Evolutionary conservation across 2,329 filamentous ascomycete species (phyloP).

Genomic region (Aspergillus pseudoglaucus): DNA sequence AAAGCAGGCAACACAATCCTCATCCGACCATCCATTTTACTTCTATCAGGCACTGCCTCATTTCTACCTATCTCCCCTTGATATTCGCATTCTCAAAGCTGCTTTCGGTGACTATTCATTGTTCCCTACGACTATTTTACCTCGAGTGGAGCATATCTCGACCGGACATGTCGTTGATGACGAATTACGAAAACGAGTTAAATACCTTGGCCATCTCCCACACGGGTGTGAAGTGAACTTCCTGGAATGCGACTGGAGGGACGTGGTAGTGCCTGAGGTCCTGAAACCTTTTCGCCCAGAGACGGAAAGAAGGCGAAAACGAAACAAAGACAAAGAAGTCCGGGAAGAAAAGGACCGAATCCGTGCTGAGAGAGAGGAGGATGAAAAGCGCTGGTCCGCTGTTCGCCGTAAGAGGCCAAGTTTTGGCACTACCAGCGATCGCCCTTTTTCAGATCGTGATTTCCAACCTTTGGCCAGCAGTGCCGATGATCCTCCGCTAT

Average conservation of each 20-base stretch:
- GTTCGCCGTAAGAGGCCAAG: constrained; percentile 57
- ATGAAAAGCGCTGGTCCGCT: constrained; percentile 61
- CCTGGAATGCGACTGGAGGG: constrained; percentile 90
- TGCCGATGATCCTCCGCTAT: constrained; percentile 17
- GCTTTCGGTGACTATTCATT: constrained; percentile 76
- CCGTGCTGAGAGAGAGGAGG: constrained; percentile 73
- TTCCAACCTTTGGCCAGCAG: constrained; percentile 56
- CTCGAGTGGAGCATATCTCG: constrained; percentile 81
- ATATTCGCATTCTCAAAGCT: constrained; percentile 86
- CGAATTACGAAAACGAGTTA: constrained; percentile 71
- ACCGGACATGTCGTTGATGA: constrained; percentile 85
- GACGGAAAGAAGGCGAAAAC: constrained; percentile 67
- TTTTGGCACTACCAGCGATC: constrained; percentile 36
- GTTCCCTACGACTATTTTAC: constrained; percentile 80
- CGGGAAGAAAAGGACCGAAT: constrained; percentile 80
- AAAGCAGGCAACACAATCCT: constrained; percentile 29
- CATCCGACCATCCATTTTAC: constrained; percentile 57
- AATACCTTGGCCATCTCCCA: constrained; percentile 80
- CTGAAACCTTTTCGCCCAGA: constrained; percentile 71
- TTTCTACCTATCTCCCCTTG: constrained; percentile 81
- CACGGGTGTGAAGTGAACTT: constrained; percentile 88
- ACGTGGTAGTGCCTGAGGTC: constrained; percentile 69
- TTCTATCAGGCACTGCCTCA: constrained; percentile 86
- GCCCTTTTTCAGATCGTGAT: constrained; percentile 53
- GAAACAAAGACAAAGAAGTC: constrained; percentile 73